Evolutionary conservation across 208 protist genomes (phyloP).

Genomic region (Tritrichomonas musculus): DNA sequence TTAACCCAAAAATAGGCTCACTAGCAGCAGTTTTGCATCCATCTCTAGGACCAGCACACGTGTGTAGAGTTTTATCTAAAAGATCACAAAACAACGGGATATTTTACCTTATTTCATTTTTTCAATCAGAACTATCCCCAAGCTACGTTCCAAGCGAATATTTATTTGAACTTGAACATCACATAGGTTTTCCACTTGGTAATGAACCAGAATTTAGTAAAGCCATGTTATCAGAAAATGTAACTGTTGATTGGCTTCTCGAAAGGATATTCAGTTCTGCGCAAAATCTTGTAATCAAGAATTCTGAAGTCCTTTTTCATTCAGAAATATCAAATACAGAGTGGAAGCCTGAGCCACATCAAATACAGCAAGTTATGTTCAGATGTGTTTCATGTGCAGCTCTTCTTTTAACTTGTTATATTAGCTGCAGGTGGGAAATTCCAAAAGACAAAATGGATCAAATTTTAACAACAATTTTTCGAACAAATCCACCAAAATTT

Average conservation of each 20-base stretch:
- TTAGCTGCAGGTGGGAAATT: neutral
- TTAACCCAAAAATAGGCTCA: neutral
- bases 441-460: neutral
- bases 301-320: neutral
- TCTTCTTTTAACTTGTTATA: neutral
- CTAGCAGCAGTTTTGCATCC: neutral
- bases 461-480: neutral
- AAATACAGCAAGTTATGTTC: neutral
- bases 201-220: neutral
- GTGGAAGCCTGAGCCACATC: neutral
- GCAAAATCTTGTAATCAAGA: neutral
- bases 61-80: neutral
- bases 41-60: neutral
- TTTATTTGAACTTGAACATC: neutral
- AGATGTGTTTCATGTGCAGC: constrained; percentile 25
- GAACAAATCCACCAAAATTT: neutral
- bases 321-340: neutral
- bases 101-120: neutral
- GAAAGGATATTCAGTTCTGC: neutral
- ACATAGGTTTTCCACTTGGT: neutral
- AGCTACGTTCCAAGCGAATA: neutral
- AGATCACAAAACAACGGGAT: neutral
- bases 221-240: neutral
- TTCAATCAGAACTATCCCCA: neutral
- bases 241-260: neutral